Evolutionary conservation across 2,329 filamentous ascomycete species (phyloP).

Genomic region (Fusarium pseudocircinatum): DNA sequence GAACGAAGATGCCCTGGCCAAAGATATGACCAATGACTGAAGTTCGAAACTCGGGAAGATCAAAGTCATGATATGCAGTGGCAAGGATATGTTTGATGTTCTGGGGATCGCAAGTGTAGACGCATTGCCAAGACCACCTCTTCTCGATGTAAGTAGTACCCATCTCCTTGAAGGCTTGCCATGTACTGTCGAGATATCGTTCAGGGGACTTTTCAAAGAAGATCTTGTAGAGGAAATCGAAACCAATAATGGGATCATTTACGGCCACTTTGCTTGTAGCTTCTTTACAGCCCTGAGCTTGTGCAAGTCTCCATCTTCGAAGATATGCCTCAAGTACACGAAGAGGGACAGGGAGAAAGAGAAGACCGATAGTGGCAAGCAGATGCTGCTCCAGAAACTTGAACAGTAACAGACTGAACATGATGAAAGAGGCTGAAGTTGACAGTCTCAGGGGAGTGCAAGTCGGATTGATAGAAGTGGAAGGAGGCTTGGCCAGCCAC

Average conservation of each 20-base stretch:
- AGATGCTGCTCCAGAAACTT: constrained; percentile 32
- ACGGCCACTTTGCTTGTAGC: constrained; percentile 38
- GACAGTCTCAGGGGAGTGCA: not conserved
- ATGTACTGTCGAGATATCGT: constrained; percentile 44
- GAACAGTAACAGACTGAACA: constrained; percentile 28
- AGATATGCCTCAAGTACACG: constrained; percentile 21
- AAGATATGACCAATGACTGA: constrained; percentile 53
- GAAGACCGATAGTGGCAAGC: constrained; percentile 24
- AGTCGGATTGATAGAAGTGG: not conserved
- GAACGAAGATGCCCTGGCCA: constrained; percentile 59
- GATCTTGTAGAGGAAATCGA: constrained; percentile 49
- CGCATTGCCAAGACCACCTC: constrained; percentile 47
- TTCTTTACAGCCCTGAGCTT: constrained; percentile 37
- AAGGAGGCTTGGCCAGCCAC: constrained; percentile 24
- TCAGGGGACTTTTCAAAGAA: constrained; percentile 41
- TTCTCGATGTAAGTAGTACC: constrained; percentile 48
- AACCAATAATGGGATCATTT: constrained; percentile 46
- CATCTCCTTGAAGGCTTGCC: constrained; percentile 41
- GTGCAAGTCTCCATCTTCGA: constrained; percentile 25
- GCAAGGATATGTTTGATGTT: constrained; percentile 67
- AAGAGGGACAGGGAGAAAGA: constrained; percentile 31
- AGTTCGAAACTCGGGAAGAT: constrained; percentile 50
- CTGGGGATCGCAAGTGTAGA: constrained; percentile 55
- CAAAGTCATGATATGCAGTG: constrained; percentile 61
- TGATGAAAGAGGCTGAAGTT: constrained; percentile 4